phyloP scores from a whole-genome alignment of 192 early-diverging fungal species.

The Kickxella alabastrina region DNA sequence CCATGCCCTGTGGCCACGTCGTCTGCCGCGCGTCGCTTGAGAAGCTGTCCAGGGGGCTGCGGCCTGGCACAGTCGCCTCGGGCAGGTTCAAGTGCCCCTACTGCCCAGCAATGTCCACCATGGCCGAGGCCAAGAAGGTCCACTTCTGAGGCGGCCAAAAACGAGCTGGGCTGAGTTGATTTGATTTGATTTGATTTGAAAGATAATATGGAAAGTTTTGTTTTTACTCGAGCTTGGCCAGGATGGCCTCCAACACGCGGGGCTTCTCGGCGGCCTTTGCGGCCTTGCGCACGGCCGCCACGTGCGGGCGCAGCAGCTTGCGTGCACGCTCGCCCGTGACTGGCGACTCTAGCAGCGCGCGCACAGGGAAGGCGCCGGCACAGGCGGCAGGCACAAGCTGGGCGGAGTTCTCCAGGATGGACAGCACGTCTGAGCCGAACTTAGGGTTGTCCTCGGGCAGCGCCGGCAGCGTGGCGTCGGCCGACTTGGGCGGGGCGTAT shows the following conservation, averaged over 20 bases:
- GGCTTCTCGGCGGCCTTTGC: conserved; percentile 10
- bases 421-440: conserved; percentile 29
- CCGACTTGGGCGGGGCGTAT: conserved; percentile 9
- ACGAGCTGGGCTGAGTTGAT: no score
- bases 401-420: conserved; percentile 5
- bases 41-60: conserved; percentile 70
- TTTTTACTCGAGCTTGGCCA: conserved; percentile 9
- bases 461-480: conserved; percentile 13
- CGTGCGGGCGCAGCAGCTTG: conserved; percentile 20
- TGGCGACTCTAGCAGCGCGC: conserved; percentile 44
- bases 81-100: conserved; percentile 95
- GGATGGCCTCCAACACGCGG: conserved; percentile 22
- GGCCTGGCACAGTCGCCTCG: conserved; percentile 44
- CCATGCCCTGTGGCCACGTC: conserved; percentile 96
- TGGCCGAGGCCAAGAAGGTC: conserved; percentile 70
- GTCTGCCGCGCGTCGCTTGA: conserved; percentile 87
- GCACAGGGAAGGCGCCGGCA: conserved; percentile 48
- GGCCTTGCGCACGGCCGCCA: conserved; percentile 6
- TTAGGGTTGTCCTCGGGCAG: conserved; percentile 21
- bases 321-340: conserved; percentile 17
- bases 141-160: conserved; percentile 56
- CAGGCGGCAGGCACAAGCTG: conserved; percentile 28
- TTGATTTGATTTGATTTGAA: not conserved
- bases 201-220: no score
- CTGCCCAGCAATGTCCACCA: conserved; percentile 84